Percentiles rank a stretch among this genome's conserved stretches.
Evolutionary conservation across 2,329 filamentous ascomycete genomes (phyloP).

Genomic region (Elsinoe necatrix): DNA sequence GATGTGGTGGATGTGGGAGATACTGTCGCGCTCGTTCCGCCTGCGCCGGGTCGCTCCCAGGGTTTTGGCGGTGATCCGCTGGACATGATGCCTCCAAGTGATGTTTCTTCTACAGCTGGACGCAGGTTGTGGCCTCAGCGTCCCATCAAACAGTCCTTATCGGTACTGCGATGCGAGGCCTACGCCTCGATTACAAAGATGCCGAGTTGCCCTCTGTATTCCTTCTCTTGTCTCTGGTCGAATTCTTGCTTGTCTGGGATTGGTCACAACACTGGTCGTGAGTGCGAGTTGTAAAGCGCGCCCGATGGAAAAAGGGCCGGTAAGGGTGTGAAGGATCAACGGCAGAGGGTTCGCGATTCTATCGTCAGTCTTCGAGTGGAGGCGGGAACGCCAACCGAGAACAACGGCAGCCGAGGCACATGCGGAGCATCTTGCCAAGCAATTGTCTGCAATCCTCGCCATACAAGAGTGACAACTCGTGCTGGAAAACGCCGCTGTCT

Average conservation of each 20-base stretch:
- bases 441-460: neutral
- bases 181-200: conserved; percentile 1
- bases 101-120: neutral
- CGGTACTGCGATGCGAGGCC: neutral
- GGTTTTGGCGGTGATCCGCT: conserved; percentile 78
- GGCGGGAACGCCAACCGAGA: conserved; percentile 7
- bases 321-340: neutral
- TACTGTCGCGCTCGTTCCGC: conserved; percentile 32
- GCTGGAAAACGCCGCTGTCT: neutral
- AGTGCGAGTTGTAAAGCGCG: no score
- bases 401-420: conserved; percentile 8
- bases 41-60: conserved; percentile 70
- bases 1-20: conserved; percentile 37
- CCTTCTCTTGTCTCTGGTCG: neutral
- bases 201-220: neutral
- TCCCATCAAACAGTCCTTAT: neutral
- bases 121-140: neutral
- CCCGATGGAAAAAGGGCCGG: neutral
- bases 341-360: conserved; percentile 11
- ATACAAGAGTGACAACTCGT: neutral
- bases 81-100: conserved; percentile 13
- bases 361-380: conserved; percentile 14
- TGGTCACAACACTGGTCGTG: neutral
- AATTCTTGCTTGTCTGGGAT: neutral
- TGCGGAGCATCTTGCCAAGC: conserved; percentile 1